Evolutionary conservation across 2,329 filamentous ascomycete genomes (phyloP).

Genomic region (Incumbomyces lentus): DNA sequence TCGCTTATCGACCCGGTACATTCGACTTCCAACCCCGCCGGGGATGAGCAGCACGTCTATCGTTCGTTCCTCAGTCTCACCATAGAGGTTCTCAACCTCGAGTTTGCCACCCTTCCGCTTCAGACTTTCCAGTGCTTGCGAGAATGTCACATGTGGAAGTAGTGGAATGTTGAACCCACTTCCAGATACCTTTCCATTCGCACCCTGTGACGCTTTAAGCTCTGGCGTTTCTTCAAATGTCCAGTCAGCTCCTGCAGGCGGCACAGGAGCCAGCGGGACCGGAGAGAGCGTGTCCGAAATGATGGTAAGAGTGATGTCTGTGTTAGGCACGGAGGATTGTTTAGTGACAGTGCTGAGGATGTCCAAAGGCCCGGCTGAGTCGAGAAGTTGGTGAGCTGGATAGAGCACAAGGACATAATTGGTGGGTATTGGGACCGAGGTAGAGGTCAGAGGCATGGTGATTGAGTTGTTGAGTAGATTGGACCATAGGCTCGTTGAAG

Average conservation of each 20-base stretch:
- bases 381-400: slow-evolving; percentile 34
- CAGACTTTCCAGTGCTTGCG: slow-evolving; percentile 6
- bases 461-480: not conserved
- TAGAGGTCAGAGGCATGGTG: slow-evolving; percentile 1
- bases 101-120: not conserved
- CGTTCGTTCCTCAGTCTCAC: slow-evolving; percentile 11
- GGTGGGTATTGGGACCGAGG: not conserved
- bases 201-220: not conserved
- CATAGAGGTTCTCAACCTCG: slow-evolving; percentile 20
- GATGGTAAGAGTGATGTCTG: slow-evolving; percentile 22
- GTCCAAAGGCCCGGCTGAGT: slow-evolving; percentile 39
- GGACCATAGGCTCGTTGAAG: not conserved
- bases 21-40: slow-evolving; percentile 45
- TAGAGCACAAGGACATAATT: slow-evolving; percentile 23
- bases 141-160: slow-evolving; percentile 42
- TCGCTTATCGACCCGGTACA: slow-evolving; percentile 10
- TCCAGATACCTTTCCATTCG: slow-evolving; percentile 8
- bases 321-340: slow-evolving; percentile 14
- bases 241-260: slow-evolving; percentile 9
- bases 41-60: slow-evolving; percentile 59
- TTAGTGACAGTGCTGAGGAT: slow-evolving; percentile 29
- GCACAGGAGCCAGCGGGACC: slow-evolving; percentile 23
- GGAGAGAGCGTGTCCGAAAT: slow-evolving; percentile 25
- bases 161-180: slow-evolving; percentile 27
- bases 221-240: slow-evolving; percentile 11